These are phyloP conservation scores for Guillardia theta DNA, from an alignment of 78 protist genomes.

Conservation along the genomic window DNA sequence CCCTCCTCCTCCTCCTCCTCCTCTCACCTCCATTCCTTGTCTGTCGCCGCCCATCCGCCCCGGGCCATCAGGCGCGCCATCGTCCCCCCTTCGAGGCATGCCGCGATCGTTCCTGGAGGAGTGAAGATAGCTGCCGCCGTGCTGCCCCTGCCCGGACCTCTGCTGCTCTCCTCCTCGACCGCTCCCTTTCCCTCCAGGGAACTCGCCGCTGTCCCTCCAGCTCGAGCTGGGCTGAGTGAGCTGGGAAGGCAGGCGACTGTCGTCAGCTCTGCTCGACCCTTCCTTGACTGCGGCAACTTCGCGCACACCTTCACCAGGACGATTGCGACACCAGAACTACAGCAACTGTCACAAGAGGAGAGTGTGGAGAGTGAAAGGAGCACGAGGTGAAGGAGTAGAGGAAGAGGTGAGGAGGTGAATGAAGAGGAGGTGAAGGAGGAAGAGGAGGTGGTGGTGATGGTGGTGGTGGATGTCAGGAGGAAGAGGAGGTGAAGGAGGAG, in stretches of 20 bases:
- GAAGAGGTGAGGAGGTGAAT: too few relatives aligned
- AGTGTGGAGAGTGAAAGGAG: too few relatives aligned
- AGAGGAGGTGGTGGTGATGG: too few relatives aligned
- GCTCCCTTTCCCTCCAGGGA: background rate
- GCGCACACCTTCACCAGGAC: background rate
- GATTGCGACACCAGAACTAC: slow-evolving; percentile 18
- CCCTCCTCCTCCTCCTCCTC: background rate
- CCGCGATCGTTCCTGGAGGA: background rate
- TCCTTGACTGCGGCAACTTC: too few relatives aligned
- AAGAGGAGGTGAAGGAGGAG: too few relatives aligned
- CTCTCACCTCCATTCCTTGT: background rate
- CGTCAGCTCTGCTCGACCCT: too few relatives aligned
- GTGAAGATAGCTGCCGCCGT: background rate
- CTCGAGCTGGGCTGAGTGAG: too few relatives aligned
- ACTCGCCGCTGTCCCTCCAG: background rate
- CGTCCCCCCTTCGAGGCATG: background rate
- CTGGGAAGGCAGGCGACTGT: too few relatives aligned
- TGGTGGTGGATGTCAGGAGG: too few relatives aligned
- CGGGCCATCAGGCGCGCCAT: background rate
- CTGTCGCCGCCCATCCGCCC: background rate
- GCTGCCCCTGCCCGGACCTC: background rate
- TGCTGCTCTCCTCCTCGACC: background rate
- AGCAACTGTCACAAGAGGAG: too few relatives aligned
- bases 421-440: too few relatives aligned
- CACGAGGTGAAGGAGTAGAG: too few relatives aligned